phyloP scores from a whole-genome alignment of 2,329 filamentous ascomycete species.

The Metarhizium anisopliae region DNA sequence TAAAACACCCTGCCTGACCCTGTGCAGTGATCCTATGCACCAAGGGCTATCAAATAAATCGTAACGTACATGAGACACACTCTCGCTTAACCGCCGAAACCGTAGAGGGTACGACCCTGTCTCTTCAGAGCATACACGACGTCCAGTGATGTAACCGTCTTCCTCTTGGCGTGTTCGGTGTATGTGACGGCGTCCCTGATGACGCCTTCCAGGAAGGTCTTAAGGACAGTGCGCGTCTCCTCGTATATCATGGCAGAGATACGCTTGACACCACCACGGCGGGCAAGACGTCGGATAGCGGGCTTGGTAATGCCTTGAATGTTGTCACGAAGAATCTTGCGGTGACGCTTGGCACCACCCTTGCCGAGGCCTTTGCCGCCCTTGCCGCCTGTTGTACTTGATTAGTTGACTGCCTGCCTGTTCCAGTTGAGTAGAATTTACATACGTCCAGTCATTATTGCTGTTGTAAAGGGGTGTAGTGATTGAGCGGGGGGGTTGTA shows the following conservation, averaged over 20 bases:
- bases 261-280: constrained; percentile 99
- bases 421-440: constrained; percentile 16
- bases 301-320: constrained; percentile 99
- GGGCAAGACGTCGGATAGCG: constrained; percentile 93
- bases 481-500: constrained; percentile 1
- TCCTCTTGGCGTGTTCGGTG: constrained; percentile 73
- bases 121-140: constrained; percentile 61
- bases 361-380: constrained; percentile 97
- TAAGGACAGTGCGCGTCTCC: constrained; percentile 68
- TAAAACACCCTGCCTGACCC: constrained; percentile 27
- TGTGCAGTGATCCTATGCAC: constrained; percentile 5
- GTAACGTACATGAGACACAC: constrained; percentile 25
- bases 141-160: constrained; percentile 65
- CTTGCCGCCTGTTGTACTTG: constrained; percentile 63
- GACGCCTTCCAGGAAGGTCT: constrained; percentile 69
- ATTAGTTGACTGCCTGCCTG: constrained; percentile 31
- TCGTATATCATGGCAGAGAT: constrained; percentile 91
- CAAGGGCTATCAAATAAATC: constrained; percentile 16
- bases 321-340: constrained; percentile 99
- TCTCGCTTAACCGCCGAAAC: constrained; percentile 67
- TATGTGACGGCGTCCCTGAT: constrained; percentile 71
- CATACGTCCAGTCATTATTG: constrained; percentile 65
- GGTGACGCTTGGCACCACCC: constrained; percentile 96
- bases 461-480: constrained; percentile 14
- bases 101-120: constrained; percentile 71